Evolutionary conservation across 805 yeast species (phyloP).

Genomic region (Yamadazyma laniorum): DNA sequence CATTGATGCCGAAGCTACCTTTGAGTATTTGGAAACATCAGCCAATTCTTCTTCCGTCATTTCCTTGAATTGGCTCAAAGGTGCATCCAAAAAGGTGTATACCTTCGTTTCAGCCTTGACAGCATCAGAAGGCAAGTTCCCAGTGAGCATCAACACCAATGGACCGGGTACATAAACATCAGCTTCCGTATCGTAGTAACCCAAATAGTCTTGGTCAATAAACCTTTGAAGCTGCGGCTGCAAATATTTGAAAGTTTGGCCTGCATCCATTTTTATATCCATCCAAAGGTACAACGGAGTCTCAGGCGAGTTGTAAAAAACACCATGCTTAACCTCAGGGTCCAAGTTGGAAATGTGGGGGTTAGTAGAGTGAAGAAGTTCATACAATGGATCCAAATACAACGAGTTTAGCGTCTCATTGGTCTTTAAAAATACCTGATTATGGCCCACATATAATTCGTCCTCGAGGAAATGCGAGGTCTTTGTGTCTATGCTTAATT

Average conservation of each 20-base stretch:
- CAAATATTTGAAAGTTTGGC: slow-evolving; percentile 46
- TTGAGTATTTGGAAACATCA: slow-evolving; percentile 26
- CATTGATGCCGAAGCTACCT: slow-evolving; percentile 47
- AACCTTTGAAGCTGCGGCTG: slow-evolving; percentile 46
- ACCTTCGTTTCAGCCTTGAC: slow-evolving; percentile 1
- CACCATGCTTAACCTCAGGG: slow-evolving; percentile 24
- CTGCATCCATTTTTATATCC: slow-evolving; percentile 60
- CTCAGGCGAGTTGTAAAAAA: slow-evolving; percentile 44
- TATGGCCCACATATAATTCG: slow-evolving; percentile 64
- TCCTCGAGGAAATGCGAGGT: slow-evolving; percentile 22
- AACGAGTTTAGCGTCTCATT: slow-evolving; percentile 46
- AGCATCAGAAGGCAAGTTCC: slow-evolving; percentile 49
- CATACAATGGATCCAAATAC: slow-evolving; percentile 53
- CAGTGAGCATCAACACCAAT: slow-evolving; percentile 62
- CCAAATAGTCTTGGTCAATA: slow-evolving; percentile 47
- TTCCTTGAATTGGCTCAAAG: slow-evolving; percentile 33
- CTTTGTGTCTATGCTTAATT: slow-evolving; percentile 20
- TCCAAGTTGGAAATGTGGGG: slow-evolving; percentile 18
- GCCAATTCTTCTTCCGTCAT: slow-evolving; percentile 23
- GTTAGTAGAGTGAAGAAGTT: slow-evolving; percentile 51
- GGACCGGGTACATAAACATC: slow-evolving; percentile 48
- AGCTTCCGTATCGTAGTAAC: slow-evolving; percentile 42
- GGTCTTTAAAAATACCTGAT: slow-evolving; percentile 43
- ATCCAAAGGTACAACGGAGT: slow-evolving; percentile 59
- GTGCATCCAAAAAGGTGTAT: slow-evolving; percentile 54